phyloP scores from a whole-genome alignment of 2,329 filamentous ascomycete species.

The Epichloe sp. region DNA sequence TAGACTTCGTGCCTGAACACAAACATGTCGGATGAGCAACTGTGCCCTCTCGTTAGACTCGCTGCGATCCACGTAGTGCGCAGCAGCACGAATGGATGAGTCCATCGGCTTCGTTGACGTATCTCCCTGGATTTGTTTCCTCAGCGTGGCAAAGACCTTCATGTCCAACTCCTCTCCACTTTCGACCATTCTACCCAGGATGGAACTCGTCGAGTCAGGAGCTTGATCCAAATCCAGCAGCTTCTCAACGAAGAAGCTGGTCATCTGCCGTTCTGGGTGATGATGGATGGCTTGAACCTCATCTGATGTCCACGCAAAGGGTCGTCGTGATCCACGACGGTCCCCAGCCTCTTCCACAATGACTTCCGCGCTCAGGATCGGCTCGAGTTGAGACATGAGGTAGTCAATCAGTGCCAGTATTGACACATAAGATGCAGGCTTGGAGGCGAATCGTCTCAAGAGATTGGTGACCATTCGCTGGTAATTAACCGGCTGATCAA shows the following conservation, averaged over 20 bases:
- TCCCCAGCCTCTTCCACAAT: conserved; percentile 27
- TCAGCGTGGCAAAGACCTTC: conserved; percentile 39
- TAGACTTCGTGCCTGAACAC: conserved; percentile 28
- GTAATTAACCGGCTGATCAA: conserved; percentile 42
- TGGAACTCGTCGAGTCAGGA: conserved; percentile 33
- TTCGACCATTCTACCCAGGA: conserved; percentile 45
- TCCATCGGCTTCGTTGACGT: conserved; percentile 28
- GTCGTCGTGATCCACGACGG: conserved; percentile 22
- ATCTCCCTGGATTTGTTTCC: conserved; percentile 37
- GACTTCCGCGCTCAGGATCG: conserved; percentile 18
- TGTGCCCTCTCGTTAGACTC: conserved; percentile 20
- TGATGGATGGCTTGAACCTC: conserved; percentile 35
- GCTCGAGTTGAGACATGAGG: conserved; percentile 31
- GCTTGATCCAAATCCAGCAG: conserved; percentile 51
- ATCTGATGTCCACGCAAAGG: conserved; percentile 30
- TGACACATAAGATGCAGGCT: conserved; percentile 39
- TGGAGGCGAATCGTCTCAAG: conserved; percentile 32
- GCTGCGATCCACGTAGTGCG: conserved; percentile 37
- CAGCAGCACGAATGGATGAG: conserved; percentile 45
- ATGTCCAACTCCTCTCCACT: conserved; percentile 36
- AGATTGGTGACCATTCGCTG: conserved; percentile 39
- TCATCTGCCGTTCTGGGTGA: conserved; percentile 17
- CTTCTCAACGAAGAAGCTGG: conserved; percentile 50
- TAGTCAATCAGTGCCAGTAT: conserved; percentile 38
- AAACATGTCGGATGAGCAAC: conserved; percentile 30